These are phyloP conservation scores for Tolypocladium endophyticum DNA, from an alignment of 2,329 filamentous ascomycete genomes.

Conservation along the genomic window DNA sequence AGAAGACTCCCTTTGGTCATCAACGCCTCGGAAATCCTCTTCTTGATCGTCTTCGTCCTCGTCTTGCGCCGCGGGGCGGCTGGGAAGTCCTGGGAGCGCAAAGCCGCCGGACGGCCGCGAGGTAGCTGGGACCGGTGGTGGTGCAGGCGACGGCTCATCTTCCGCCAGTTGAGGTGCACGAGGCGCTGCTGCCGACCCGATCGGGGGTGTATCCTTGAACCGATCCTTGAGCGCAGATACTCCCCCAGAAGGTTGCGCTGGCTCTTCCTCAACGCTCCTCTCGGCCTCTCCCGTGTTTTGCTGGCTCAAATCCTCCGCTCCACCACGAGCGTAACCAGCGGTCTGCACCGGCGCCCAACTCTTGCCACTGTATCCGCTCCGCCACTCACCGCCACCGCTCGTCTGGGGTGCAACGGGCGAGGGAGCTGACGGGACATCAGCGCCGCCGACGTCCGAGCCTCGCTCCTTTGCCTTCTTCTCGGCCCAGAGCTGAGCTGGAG, in stretches of 20 bases:
- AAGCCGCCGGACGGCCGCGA: slow-evolving; percentile 67
- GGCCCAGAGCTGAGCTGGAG: slow-evolving; percentile 91
- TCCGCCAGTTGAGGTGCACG: slow-evolving; percentile 23
- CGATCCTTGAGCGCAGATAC: slow-evolving; percentile 70
- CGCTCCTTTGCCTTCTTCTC: slow-evolving; percentile 87
- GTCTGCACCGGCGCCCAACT: slow-evolving; percentile 80
- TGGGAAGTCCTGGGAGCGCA: slow-evolving; percentile 67
- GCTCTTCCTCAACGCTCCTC: slow-evolving; percentile 35
- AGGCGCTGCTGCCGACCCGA: slow-evolving; percentile 37
- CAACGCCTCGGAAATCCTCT: slow-evolving; percentile 28
- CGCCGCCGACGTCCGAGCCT: slow-evolving; percentile 33
- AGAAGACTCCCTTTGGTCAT: slow-evolving; percentile 48
- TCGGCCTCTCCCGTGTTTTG: slow-evolving; percentile 52
- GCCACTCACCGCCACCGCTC: slow-evolving; percentile 70
- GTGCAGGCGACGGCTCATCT: slow-evolving; percentile 31
- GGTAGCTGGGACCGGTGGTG: slow-evolving; percentile 38
- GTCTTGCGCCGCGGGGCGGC: slow-evolving; percentile 43
- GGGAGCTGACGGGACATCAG: slow-evolving; percentile 30
- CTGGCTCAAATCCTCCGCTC: slow-evolving; percentile 34
- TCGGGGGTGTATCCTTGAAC: slow-evolving; percentile 68
- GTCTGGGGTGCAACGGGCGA: slow-evolving; percentile 54
- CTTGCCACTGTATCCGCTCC: slow-evolving; percentile 85
- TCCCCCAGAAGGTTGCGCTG: slow-evolving; percentile 49
- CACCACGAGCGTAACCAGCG: slow-evolving; percentile 50
- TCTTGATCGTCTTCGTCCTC: slow-evolving; percentile 44